Conservation (phyloP, 2,329 filamentous ascomycete species). For the Diaporthe vexans region DNA sequence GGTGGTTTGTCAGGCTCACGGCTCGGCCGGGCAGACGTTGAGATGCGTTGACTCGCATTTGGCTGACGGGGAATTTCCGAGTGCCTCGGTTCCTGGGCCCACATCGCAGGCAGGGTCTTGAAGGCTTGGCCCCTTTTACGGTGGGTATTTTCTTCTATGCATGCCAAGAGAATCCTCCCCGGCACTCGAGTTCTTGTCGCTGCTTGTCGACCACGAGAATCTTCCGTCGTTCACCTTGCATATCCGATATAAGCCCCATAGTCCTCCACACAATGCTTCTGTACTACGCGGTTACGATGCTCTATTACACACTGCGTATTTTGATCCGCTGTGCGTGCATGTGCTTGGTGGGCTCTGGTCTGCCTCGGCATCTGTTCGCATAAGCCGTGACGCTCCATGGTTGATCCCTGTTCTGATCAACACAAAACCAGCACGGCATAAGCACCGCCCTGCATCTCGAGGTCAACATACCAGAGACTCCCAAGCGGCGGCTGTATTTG, state of each 20-base stretch:
- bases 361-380: slow-evolving; percentile 13
- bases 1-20: not conserved
- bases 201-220: too few relatives aligned
- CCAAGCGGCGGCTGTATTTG: too few relatives aligned
- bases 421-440: too few relatives aligned
- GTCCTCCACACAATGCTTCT: accelerated
- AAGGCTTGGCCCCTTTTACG: not conserved
- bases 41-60: not conserved
- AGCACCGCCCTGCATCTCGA: too few relatives aligned
- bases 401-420: not conserved
- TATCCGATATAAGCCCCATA: too few relatives aligned
- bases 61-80: not conserved
- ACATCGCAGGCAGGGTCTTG: not conserved
- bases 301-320: not conserved
- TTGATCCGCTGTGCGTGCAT: too few relatives aligned
- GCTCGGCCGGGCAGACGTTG: not conserved
- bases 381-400: not conserved
- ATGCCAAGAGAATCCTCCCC: not conserved
- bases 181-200: too few relatives aligned
- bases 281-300: not conserved
- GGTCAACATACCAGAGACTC: too few relatives aligned
- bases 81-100: not conserved
- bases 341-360: not conserved
- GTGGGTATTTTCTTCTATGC: not conserved
- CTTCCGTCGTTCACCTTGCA: not conserved